Conservation (phyloP, 768 basidiomycete genomes). For the Phallus indusiatus region DNA sequence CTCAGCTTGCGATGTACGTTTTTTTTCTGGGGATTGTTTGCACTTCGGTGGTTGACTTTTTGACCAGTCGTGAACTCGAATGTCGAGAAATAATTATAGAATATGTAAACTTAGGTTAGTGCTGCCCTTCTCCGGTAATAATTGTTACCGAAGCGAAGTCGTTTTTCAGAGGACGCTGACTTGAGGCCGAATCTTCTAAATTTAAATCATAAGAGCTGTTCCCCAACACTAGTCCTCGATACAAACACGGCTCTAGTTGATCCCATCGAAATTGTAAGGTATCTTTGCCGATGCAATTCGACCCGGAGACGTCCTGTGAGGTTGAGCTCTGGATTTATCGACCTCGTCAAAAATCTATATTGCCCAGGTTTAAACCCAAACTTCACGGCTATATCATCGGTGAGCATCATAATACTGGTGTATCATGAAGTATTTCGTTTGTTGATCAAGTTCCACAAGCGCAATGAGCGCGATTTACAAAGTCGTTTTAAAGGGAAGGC, state of each 20-base stretch:
- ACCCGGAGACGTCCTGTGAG: too few species aligned
- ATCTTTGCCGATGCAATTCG: background rate
- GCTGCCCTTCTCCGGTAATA: background rate
- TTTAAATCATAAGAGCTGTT: background rate
- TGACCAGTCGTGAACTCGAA: conserved; percentile 32
- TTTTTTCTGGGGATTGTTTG: background rate
- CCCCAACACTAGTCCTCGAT: conserved; percentile 9
- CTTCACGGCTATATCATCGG: conserved; percentile 30
- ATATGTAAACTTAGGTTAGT: conserved; percentile 27
- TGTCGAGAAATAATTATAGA: conserved; percentile 26
- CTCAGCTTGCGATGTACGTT: conserved; percentile 34
- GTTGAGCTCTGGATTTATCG: background rate
- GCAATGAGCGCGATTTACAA: conserved; percentile 33
- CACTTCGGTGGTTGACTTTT: background rate
- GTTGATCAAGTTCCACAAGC: conserved; percentile 18
- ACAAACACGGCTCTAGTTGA: conserved; percentile 12
- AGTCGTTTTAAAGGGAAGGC: conserved; percentile 24
- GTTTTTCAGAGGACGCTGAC: background rate
- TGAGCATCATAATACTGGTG: background rate
- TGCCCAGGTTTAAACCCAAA: conserved; percentile 42
- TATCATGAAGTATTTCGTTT: conserved; percentile 10
- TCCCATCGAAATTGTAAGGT: background rate
- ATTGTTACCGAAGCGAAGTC: background rate
- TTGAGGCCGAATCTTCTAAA: background rate
- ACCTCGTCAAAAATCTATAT: conserved; percentile 32